A percentile compares a stretch with the other conserved stretches of the same genome.
Evolutionary conservation across 495 filamentous ascomycete species (phyloP).

Genomic region (Elasticomyces elasticus): DNA sequence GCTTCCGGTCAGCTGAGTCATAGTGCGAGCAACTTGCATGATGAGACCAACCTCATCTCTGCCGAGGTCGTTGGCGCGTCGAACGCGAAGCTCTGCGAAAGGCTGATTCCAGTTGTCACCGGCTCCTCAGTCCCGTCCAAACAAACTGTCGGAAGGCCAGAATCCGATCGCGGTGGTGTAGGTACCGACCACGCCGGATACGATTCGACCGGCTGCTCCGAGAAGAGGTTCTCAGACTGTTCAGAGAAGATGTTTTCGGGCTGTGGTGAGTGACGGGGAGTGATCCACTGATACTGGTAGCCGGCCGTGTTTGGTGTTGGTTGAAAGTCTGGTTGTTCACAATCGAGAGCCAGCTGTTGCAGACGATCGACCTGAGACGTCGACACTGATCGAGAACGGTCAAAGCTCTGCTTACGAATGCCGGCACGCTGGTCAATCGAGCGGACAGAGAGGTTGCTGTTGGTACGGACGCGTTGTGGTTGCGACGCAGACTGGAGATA

Average conservation of each 20-base stretch:
- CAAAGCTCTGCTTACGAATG: constrained; percentile 13
- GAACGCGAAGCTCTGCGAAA: constrained; percentile 1
- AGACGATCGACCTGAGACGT: constrained; percentile 14
- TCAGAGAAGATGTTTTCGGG: constrained; percentile 6
- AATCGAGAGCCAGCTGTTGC: constrained; percentile 6
- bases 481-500: constrained; percentile 9
- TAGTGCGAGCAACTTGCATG: not conserved
- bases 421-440: constrained; percentile 10
- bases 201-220: constrained; percentile 7
- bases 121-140: constrained; percentile 12
- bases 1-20: constrained; percentile 1
- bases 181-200: constrained; percentile 16
- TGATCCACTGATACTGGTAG: constrained; percentile 16
- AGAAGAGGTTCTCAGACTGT: constrained; percentile 2
- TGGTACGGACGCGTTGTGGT: constrained; percentile 10
- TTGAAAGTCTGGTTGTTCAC: not conserved
- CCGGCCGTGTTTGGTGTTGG: not conserved
- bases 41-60: constrained; percentile 19
- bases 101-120: constrained; percentile 6
- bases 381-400: constrained; percentile 10
- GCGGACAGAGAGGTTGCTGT: constrained; percentile 18
- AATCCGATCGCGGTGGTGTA: constrained; percentile 21
- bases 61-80: constrained; percentile 12
- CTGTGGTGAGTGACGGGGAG: constrained; percentile 18
- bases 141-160: constrained; percentile 10